Base-by-base conservation (phyloP, 129 eudicot species). In the Flaveria trinervia region DNA sequence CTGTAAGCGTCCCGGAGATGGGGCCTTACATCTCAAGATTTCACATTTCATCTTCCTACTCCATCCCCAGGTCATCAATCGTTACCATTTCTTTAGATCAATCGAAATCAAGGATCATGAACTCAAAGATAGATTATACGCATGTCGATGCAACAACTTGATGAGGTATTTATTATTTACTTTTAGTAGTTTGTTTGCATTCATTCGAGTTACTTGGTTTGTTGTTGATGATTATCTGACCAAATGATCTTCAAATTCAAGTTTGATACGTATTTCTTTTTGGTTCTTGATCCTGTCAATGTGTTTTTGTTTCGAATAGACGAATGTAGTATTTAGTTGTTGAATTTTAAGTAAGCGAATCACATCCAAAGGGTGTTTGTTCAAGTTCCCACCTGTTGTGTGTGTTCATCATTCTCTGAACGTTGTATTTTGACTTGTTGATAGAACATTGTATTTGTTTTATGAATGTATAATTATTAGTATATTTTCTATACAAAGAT, bases 161-260 rank as follows among this genome's bases (percentile, higher is more conserved):
- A 76, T 50, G 73, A 76, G 80, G 80, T 76, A 36, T 65, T 39
- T 13, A 20, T 75, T 75, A 39, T 75, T 62, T 46, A 45, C 71
- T 46, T 49, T 33, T 61, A 15, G 8, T 9, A 25, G 17, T 28
- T 75, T 75, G 23, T 11, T 41, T 48, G 39, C 39, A 33, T 33
- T 1, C 23, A 14, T 44, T 62, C 65, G 3, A 73, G 57, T 74
- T 60, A 60, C 5, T 10, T 14, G 56, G 5, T 14, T 50, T 5
- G 13, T 50, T 13, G 3, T 16, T 0, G 17, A 33, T 33, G 39
- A 26, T 14, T 2, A 11, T 50, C n/a, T 11, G 9, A 22, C 26
- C 3, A 20, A 1, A 59, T 22, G 13, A 59, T 25, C n/a, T 60
- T 59, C 50, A 76, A 13, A 14, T 65, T 30, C 36, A 28, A 5